A percentile compares a stretch with the other conserved stretches of the same genome.
These are phyloP conservation scores for Paracoccidioides lutzii DNA, from an alignment of 2,329 filamentous ascomycete species.

Conservation along the genomic window DNA sequence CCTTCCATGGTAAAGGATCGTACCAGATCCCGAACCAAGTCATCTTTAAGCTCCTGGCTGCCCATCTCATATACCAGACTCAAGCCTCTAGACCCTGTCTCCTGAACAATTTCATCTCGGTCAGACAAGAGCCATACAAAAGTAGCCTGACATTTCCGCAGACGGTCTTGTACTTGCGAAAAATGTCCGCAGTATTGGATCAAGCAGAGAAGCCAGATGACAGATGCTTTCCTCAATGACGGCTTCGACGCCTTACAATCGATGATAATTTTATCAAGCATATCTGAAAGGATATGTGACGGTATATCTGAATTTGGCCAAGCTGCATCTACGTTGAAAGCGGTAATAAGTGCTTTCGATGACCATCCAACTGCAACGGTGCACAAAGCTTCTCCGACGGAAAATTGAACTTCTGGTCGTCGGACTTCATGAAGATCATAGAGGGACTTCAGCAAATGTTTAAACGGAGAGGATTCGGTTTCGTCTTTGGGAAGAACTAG, in stretches of 20 bases:
- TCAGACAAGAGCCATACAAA: conserved; percentile 82
- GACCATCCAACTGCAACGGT: conserved; percentile 70
- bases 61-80: conserved; percentile 92
- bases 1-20: conserved; percentile 64
- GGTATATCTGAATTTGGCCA: conserved; percentile 29
- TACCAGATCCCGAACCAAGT: conserved; percentile 77
- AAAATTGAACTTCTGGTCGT: conserved; percentile 77
- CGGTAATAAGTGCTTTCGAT: conserved; percentile 62
- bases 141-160: conserved; percentile 69
- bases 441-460: conserved; percentile 51
- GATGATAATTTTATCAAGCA: conserved; percentile 59
- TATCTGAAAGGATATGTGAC: conserved; percentile 34
- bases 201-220: conserved; percentile 87
- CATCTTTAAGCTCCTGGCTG: conserved; percentile 63
- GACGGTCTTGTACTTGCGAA: conserved; percentile 55
- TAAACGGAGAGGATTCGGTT: conserved; percentile 21
- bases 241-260: conserved; percentile 80
- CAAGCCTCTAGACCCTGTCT: conserved; percentile 81
- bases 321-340: conserved; percentile 57
- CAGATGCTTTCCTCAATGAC: conserved; percentile 76
- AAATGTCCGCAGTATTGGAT: conserved; percentile 81
- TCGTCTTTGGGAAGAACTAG: conserved; percentile 35
- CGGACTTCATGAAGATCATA: conserved; percentile 72
- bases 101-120: conserved; percentile 86
- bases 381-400: conserved; percentile 76